phyloP scores from a whole-genome alignment of 1,139 yeast species.

The Saccharomyces hybrid region DNA sequence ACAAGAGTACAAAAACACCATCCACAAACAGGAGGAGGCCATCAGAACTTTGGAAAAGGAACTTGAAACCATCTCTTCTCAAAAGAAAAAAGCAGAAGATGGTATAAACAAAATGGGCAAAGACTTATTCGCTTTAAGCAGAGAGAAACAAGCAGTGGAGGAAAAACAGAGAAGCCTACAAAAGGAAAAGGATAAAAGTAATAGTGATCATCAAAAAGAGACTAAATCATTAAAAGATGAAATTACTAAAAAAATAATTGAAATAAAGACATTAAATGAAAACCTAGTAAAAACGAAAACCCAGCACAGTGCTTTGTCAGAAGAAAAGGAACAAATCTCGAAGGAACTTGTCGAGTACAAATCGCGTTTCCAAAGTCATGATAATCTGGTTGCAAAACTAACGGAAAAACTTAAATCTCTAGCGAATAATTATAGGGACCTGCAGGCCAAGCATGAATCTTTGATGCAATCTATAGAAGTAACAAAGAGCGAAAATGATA shows the following conservation, averaged over 20 bases:
- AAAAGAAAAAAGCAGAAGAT: constrained; percentile 66
- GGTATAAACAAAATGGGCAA: constrained; percentile 89
- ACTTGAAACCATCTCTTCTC: constrained; percentile 21
- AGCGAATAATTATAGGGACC: constrained; percentile 28
- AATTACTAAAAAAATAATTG: constrained; percentile 16
- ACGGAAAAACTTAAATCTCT: constrained; percentile 34
- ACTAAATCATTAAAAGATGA: constrained; percentile 9
- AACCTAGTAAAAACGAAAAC: constrained; percentile 7
- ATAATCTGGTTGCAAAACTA: constrained; percentile 30
- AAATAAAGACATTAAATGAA: constrained; percentile 10
- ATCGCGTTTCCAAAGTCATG: constrained; percentile 23
- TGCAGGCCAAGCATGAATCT: constrained; percentile 22
- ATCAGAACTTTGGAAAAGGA: constrained; percentile 13
- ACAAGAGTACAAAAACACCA: constrained; percentile 5
- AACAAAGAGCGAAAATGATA: constrained; percentile 1
- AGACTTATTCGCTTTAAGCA: constrained; percentile 61
- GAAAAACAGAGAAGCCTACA: constrained; percentile 37
- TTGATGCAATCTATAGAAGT: constrained; percentile 14
- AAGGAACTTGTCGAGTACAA: constrained; percentile 25
- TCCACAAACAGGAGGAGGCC: constrained; percentile 9
- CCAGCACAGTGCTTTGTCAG: not conserved
- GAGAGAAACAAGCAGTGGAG: constrained; percentile 49
- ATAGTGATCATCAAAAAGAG: constrained; percentile 30
- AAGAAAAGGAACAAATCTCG: constrained; percentile 13
- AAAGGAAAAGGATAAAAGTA: constrained; percentile 33